These are phyloP conservation scores for Coemansia sp. DNA, from an alignment of 371 early-diverging fungal genomes.

Conservation along the genomic window DNA sequence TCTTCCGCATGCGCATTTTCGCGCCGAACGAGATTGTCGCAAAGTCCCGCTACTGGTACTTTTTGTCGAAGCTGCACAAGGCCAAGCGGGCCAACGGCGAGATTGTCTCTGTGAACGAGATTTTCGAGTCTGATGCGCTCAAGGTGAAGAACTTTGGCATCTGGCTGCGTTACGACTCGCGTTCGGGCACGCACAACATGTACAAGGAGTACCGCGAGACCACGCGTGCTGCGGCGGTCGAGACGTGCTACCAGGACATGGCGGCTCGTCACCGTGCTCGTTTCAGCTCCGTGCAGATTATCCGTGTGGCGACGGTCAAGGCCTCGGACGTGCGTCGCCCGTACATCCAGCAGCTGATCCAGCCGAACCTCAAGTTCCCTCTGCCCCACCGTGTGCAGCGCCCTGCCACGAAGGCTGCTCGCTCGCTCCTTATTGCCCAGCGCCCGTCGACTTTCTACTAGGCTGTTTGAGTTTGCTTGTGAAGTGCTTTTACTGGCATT, in stretches of 20 bases:
- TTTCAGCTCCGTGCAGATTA: slow-evolving; percentile 97
- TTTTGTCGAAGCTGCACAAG: slow-evolving; percentile 97
- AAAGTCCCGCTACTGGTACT: slow-evolving; percentile 99
- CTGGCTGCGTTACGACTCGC: slow-evolving; percentile 99
- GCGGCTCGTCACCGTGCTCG: slow-evolving; percentile 98
- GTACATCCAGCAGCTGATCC: slow-evolving; percentile 93
- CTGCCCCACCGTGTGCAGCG: slow-evolving; percentile 94
- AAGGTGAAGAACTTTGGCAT: slow-evolving; percentile 99
- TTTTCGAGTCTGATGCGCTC: slow-evolving; percentile 92
- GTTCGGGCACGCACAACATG: slow-evolving; percentile 99
- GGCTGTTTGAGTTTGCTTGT: not conserved
- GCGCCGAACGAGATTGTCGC: slow-evolving; percentile 98
- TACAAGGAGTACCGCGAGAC: slow-evolving; percentile 99
- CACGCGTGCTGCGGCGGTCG: slow-evolving; percentile 92
- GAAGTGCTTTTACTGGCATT: slow-evolving; percentile 3
- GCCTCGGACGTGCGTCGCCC: slow-evolving; percentile 92
- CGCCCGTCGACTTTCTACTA: slow-evolving; percentile 88
- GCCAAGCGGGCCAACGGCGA: slow-evolving; percentile 97
- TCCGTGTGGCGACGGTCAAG: slow-evolving; percentile 92
- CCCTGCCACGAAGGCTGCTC: slow-evolving; percentile 66
- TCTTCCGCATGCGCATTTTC: slow-evolving; percentile 98
- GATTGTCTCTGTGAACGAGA: slow-evolving; percentile 97
- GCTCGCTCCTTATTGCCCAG: slow-evolving; percentile 82
- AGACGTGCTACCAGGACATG: slow-evolving; percentile 98
- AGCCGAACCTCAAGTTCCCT: slow-evolving; percentile 92